A percentile compares a stretch with the other conserved stretches of the same genome.
Evolutionary conservation across 371 early-diverging fungal species (phyloP).

Genomic region (Rhizopus delemar): DNA sequence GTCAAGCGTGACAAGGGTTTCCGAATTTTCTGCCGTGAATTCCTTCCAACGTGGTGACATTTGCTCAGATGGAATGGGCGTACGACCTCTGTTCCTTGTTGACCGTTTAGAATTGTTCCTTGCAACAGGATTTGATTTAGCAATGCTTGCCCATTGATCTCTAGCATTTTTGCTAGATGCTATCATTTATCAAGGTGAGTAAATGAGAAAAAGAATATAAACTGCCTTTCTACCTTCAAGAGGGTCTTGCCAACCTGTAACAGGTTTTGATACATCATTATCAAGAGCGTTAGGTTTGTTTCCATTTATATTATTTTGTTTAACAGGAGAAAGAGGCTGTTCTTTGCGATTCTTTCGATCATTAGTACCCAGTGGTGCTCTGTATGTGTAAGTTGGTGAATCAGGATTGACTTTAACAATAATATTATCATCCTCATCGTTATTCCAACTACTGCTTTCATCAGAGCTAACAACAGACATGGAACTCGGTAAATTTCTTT

Average conservation of each 20-base stretch:
- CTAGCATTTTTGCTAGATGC: constrained; percentile 1
- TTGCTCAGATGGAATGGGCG: not conserved
- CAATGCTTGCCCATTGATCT: not conserved
- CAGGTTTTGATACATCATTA: not conserved
- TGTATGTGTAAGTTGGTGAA: not conserved
- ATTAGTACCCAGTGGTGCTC: not conserved
- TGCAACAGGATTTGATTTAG: not conserved
- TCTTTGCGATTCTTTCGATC: not conserved
- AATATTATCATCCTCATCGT: not conserved
- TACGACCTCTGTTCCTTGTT: not conserved
- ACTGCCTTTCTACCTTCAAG: not conserved
- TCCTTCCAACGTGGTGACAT: not conserved
- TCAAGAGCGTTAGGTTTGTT: not conserved
- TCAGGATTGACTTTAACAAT: constrained; percentile 2
- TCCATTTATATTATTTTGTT: not conserved
- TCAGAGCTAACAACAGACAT: constrained; percentile 20
- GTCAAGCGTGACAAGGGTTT: not conserved
- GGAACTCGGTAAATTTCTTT: not conserved
- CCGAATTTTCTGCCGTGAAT: not conserved
- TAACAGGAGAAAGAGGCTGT: not conserved
- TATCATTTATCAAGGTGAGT: not conserved
- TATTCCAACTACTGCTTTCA: constrained; percentile 6
- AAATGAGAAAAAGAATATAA: not conserved
- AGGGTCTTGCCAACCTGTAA: too few relatives aligned
- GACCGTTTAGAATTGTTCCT: not conserved